These are phyloP conservation scores for Thielaviopsis euricoi DNA, from an alignment of 2,329 filamentous ascomycete genomes.

Conservation along the genomic window DNA sequence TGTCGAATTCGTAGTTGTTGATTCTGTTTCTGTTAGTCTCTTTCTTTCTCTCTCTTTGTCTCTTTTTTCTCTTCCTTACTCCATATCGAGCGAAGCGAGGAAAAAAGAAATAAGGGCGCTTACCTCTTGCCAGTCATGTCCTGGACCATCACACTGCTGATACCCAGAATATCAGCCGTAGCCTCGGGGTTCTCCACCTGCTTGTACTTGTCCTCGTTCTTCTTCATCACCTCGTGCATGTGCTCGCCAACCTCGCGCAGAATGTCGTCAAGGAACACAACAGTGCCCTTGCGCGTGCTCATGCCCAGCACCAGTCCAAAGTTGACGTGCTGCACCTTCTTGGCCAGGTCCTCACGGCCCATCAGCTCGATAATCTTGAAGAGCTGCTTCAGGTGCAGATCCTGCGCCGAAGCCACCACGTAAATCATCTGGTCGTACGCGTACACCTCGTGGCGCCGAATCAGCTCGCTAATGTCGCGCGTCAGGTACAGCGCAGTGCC, in stretches of 20 bases:
- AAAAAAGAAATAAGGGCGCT: background rate
- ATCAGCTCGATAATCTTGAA: conserved; percentile 64
- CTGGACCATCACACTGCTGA: conserved; percentile 93
- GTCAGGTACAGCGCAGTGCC: conserved; percentile 66
- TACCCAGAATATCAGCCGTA: conserved; percentile 76
- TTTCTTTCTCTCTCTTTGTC: background rate
- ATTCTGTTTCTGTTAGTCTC: conserved; percentile 25
- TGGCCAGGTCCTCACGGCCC: conserved; percentile 49
- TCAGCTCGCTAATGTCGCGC: conserved; percentile 58
- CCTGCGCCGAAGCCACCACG: conserved; percentile 56
- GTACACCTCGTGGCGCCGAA: conserved; percentile 46
- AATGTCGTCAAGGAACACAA: conserved; percentile 59
- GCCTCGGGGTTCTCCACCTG: conserved; percentile 72
- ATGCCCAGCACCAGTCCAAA: conserved; percentile 58
- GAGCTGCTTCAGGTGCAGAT: conserved; percentile 55
- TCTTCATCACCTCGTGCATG: conserved; percentile 96
- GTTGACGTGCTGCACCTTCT: conserved; percentile 57
- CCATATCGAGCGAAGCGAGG: background rate
- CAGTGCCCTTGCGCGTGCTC: conserved; percentile 56
- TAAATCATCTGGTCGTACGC: conserved; percentile 69
- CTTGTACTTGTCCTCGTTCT: conserved; percentile 77
- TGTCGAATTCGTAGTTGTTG: conserved; percentile 58
- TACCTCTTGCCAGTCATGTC: conserved; percentile 80
- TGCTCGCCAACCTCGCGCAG: conserved; percentile 69
- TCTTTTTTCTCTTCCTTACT: background rate